Percentiles rank a stretch among this genome's conserved stretches.
Conservation (phyloP, 2,329 filamentous ascomycete species). For the Hymenoscyphus infarciens region DNA sequence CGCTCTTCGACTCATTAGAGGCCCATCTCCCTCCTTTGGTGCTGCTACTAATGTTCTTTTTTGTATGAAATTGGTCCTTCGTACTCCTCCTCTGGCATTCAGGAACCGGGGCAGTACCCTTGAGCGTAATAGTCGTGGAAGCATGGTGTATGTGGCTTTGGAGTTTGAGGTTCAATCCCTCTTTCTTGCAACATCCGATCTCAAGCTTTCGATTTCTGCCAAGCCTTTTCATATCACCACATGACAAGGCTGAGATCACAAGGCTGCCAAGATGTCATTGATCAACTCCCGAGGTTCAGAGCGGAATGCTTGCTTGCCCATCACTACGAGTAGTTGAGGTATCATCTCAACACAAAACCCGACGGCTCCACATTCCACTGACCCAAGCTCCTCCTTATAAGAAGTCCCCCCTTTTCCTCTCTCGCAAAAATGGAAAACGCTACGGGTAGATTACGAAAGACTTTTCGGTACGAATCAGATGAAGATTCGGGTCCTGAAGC, state of each 20-base stretch:
- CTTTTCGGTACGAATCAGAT: constrained; percentile 64
- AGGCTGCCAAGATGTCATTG: not conserved
- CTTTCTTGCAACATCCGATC: constrained; percentile 2
- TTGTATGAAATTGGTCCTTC: constrained; percentile 7
- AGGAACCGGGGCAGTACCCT: constrained; percentile 23
- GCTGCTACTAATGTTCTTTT: constrained; percentile 52
- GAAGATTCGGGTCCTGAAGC: constrained; percentile 54
- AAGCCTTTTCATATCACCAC: constrained; percentile 7
- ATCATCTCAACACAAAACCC: not conserved
- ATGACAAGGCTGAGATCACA: constrained; percentile 7
- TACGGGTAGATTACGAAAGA: constrained; percentile 65
- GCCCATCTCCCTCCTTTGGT: constrained; percentile 57
- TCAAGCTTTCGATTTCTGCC: not conserved
- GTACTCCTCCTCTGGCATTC: constrained; percentile 5
- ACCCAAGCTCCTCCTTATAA: not conserved
- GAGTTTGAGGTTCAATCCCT: not conserved
- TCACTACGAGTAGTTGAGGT: too few species aligned
- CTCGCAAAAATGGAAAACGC: constrained; percentile 23
- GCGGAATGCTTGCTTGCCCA: not conserved
- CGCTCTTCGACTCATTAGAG: constrained; percentile 60
- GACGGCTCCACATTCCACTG: constrained; percentile 2
- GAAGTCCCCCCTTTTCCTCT: not conserved
- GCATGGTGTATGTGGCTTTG: constrained; percentile 23
- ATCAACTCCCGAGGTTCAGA: not conserved
- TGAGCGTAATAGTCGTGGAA: constrained; percentile 31